Percentiles rank a stretch among this genome's conserved stretches.
These are phyloP conservation scores for Cystobasidium tubakii DNA, from an alignment of 768 basidiomycete genomes.

Conservation along the genomic window DNA sequence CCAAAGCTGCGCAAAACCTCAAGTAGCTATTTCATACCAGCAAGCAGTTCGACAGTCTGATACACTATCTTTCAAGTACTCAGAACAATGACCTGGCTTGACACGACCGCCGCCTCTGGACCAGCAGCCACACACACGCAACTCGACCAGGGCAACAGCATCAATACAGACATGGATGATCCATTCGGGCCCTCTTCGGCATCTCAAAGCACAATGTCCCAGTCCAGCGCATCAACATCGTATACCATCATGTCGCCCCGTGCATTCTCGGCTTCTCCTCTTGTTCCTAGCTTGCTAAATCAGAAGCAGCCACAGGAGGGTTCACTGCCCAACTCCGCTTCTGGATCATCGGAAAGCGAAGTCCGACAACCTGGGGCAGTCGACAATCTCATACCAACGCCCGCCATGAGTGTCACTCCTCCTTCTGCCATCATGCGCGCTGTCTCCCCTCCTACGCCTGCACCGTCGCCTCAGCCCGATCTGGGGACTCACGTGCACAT, in stretches of 20 bases:
- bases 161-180: neutral
- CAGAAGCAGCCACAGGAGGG: neutral
- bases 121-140: neutral
- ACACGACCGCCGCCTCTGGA: too few species aligned
- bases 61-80: too few species aligned
- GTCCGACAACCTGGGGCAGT: neutral
- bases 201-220: neutral
- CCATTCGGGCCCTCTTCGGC: neutral
- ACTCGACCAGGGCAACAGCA: neutral
- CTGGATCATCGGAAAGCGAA: neutral
- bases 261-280: slow-evolving; percentile 2
- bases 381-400: neutral
- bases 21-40: too few species aligned
- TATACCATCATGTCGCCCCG: slow-evolving; percentile 16
- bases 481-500: neutral
- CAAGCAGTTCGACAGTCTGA: too few species aligned
- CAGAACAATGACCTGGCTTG: too few species aligned
- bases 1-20: too few species aligned
- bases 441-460: slow-evolving; percentile 34
- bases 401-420: neutral
- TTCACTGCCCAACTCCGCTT: neutral
- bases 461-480: slow-evolving; percentile 36
- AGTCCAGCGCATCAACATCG: neutral
- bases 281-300: neutral
- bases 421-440: slow-evolving; percentile 2